Base-by-base conservation (phyloP, 2,329 filamentous ascomycete species). In the Pseudogymnoascus sp. region DNA sequence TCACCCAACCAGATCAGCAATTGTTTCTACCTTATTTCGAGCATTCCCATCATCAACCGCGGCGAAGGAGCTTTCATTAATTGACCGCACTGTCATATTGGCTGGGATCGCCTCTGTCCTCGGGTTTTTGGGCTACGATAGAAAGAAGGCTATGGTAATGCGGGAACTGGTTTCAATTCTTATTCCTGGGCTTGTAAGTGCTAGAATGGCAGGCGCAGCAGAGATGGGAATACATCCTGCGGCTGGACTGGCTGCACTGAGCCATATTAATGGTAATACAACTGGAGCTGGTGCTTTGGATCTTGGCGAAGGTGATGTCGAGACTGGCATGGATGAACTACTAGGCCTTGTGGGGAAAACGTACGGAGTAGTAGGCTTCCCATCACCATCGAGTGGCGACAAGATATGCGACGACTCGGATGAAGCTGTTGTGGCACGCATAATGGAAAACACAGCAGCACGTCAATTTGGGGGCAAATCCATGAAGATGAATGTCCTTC, bases 211-310 rank as follows among this genome's bases (percentile, higher is more conserved):
- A 57, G 93, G 93, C 33, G 94, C 94, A 40, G 92, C 94, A n/a
- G 94, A 97, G 71, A 90, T 94, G 69, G 94, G 93, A 3, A 90
- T 99, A 36, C 93, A 97, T 74, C 94, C 94, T 40, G 93, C 93
- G 15, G 91, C 93, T 8, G 92, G 91, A 0, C 77, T 97, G 59
- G 86, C 91, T 26, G 86, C 87, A 10, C 77, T 94, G 31, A 88
- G 85, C 65, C 77, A 82, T 9, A 73, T 76, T 2, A 77, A 76
- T 62, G 78, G 79, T 1, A 79, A 79, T 41, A 74, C 73, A 17
- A 79, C 77, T 62, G 81, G 81, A 8, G 76, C 79, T 6, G 77
- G 81, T 35, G 81, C 79, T 1, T 76, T 88, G 33, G 84, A 87
- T 66, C 76, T 89, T 11, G 81, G 80, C 5, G 84, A 87, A 67